Conservation (phyloP, 1,284 basidiomycete genomes). For the Ustilago esculenta region DNA sequence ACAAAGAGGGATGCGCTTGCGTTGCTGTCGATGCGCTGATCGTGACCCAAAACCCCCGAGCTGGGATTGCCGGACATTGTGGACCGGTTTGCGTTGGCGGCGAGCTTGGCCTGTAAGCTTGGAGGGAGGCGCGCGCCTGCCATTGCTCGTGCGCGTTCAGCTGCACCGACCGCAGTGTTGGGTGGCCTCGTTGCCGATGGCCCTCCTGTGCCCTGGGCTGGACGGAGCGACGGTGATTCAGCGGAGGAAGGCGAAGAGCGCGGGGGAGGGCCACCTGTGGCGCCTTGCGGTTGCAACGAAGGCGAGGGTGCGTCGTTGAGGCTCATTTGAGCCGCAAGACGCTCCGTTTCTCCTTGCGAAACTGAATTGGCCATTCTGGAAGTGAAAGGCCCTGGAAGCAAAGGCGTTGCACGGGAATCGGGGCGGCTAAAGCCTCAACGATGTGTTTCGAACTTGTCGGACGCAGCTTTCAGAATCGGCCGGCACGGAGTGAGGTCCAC, state of each 20-base stretch:
- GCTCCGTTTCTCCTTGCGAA: slow-evolving; percentile 33
- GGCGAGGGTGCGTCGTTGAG: slow-evolving; percentile 21
- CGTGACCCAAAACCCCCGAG: slow-evolving; percentile 44
- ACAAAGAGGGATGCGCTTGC: slow-evolving; percentile 51
- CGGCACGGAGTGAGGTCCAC: too few relatives aligned
- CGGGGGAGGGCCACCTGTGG: slow-evolving; percentile 36
- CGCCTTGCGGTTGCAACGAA: slow-evolving; percentile 11
- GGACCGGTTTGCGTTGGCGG: slow-evolving; percentile 70
- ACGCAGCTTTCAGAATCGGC: not conserved
- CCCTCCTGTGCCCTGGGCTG: slow-evolving; percentile 14
- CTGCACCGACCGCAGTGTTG: slow-evolving; percentile 43
- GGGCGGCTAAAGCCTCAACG: too few relatives aligned
- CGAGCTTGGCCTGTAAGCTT: slow-evolving; percentile 89
- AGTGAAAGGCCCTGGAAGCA: too few relatives aligned
- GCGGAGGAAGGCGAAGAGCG: slow-evolving; percentile 12
- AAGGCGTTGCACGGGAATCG: too few relatives aligned
- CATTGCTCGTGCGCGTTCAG: slow-evolving; percentile 57
- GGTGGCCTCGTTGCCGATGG: slow-evolving; percentile 14
- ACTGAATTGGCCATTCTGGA: slow-evolving; percentile 28
- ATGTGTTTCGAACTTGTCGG: too few relatives aligned
- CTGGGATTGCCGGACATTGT: slow-evolving; percentile 17
- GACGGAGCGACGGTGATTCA: slow-evolving; percentile 13
- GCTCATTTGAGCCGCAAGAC: slow-evolving; percentile 39
- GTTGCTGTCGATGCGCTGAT: slow-evolving; percentile 54
- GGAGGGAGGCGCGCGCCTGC: slow-evolving; percentile 72